Conservation (phyloP, 805 yeast genomes). For the Ogataea ganodermae region DNA sequence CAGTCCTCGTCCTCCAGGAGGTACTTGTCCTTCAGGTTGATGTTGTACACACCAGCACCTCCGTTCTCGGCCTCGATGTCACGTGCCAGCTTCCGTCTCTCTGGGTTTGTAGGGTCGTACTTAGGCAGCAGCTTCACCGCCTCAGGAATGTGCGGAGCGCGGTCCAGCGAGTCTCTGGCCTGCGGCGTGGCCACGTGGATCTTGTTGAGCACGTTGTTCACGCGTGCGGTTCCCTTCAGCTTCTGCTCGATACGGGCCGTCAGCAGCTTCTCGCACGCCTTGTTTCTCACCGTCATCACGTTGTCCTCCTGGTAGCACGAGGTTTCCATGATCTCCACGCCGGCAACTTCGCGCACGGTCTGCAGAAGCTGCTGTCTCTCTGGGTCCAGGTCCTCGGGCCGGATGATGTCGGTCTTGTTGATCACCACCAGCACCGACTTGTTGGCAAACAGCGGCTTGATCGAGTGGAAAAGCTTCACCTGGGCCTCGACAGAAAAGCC, state of each 20-base stretch:
- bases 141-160: conserved; percentile 84
- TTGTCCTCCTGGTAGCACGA: conserved; percentile 95
- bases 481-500: conserved; percentile 97
- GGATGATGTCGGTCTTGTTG: conserved; percentile 91
- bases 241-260: conserved; percentile 96
- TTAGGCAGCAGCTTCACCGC: conserved; percentile 59
- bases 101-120: conserved; percentile 79
- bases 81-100: conserved; percentile 77
- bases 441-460: conserved; percentile 96
- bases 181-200: conserved; percentile 93
- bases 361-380: conserved; percentile 73
- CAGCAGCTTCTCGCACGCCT: conserved; percentile 94
- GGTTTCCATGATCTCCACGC: conserved; percentile 89
- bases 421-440: conserved; percentile 94
- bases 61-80: conserved; percentile 95
- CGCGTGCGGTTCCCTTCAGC: conserved; percentile 88
- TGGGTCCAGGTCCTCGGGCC: conserved; percentile 77
- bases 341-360: conserved; percentile 63
- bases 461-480: conserved; percentile 93
- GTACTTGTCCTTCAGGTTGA: conserved; percentile 90
- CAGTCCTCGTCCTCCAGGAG: conserved; percentile 93
- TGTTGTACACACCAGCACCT: conserved; percentile 97
- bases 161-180: conserved; percentile 79
- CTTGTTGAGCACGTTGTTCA: conserved; percentile 85
- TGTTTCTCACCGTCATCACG: conserved; percentile 92